These are phyloP conservation scores for Citrullus amarus DNA, from an alignment of 306 rosid species.

Conservation along the genomic window DNA sequence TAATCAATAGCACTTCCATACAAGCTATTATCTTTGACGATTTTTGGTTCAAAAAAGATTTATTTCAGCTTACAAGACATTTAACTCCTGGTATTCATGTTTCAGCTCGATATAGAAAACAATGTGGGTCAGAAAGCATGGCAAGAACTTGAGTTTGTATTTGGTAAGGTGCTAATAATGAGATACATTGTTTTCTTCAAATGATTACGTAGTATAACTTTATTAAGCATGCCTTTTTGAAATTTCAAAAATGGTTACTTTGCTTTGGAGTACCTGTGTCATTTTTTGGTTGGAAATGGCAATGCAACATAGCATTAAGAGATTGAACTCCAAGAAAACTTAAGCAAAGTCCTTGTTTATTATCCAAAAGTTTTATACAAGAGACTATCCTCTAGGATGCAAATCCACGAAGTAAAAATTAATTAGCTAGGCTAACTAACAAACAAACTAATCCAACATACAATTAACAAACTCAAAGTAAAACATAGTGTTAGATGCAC, in stretches of 20 bases:
- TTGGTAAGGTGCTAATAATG: constrained; percentile 44
- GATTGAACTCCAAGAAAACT: background rate
- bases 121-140: constrained; percentile 66
- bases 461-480: background rate
- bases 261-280: background rate
- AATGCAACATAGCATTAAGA: background rate
- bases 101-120: constrained; percentile 82
- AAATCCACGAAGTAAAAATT: background rate
- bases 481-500: background rate
- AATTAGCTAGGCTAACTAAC: background rate
- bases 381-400: background rate
- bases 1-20: background rate
- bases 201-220: background rate
- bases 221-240: background rate
- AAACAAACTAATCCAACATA: background rate
- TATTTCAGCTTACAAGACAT: background rate
- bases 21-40: background rate
- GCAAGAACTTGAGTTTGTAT: constrained; percentile 74
- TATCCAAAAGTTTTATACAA: background rate
- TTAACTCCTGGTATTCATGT: background rate
- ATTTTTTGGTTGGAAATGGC: background rate
- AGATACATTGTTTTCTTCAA: background rate
- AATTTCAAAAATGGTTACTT: background rate
- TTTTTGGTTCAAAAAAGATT: background rate
- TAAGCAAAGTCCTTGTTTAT: background rate